Evolutionary conservation across 768 basidiomycete species (phyloP).

Genomic region (Paxillus rubicundulus): DNA sequence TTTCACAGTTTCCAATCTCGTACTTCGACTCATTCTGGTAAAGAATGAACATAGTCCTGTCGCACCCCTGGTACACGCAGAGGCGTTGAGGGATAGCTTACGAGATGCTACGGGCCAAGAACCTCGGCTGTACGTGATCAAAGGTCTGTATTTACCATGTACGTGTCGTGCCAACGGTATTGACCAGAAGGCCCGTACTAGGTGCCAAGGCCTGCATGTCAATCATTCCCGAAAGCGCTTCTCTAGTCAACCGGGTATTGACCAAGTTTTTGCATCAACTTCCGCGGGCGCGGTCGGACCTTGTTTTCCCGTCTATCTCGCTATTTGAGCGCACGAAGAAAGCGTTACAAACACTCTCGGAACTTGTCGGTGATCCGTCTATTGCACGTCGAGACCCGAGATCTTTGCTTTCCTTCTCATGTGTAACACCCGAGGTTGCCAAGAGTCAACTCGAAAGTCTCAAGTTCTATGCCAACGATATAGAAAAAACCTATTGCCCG

Average conservation of each 20-base stretch:
- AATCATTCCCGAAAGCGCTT: slow-evolving; percentile 52
- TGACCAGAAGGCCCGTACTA: slow-evolving; percentile 20
- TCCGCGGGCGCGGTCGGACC: slow-evolving; percentile 48
- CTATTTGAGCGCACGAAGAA: slow-evolving; percentile 49
- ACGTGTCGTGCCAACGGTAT: not conserved
- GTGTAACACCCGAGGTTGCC: slow-evolving; percentile 50
- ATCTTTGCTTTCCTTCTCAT: slow-evolving; percentile 69
- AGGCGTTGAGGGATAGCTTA: slow-evolving; percentile 49
- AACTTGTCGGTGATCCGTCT: slow-evolving; percentile 44
- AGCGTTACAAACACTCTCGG: slow-evolving; percentile 54
- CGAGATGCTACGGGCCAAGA: slow-evolving; percentile 45
- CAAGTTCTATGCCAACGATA: slow-evolving; percentile 43
- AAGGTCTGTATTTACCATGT: slow-evolving; percentile 42
- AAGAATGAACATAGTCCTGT: slow-evolving; percentile 63
- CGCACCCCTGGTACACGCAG: slow-evolving; percentile 55
- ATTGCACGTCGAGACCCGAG: slow-evolving; percentile 51
- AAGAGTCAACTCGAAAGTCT: slow-evolving; percentile 52
- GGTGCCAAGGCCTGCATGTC: slow-evolving; percentile 56
- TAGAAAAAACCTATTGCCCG: slow-evolving; percentile 52
- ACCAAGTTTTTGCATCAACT: slow-evolving; percentile 58
- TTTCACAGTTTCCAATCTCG: not conserved
- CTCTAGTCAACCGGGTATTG: slow-evolving; percentile 63
- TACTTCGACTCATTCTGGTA: slow-evolving; percentile 2
- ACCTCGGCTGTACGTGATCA: slow-evolving; percentile 55
- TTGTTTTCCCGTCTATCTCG: slow-evolving; percentile 35